phyloP scores from a whole-genome alignment of 768 basidiomycete genomes.

The Suillus bovinus region DNA sequence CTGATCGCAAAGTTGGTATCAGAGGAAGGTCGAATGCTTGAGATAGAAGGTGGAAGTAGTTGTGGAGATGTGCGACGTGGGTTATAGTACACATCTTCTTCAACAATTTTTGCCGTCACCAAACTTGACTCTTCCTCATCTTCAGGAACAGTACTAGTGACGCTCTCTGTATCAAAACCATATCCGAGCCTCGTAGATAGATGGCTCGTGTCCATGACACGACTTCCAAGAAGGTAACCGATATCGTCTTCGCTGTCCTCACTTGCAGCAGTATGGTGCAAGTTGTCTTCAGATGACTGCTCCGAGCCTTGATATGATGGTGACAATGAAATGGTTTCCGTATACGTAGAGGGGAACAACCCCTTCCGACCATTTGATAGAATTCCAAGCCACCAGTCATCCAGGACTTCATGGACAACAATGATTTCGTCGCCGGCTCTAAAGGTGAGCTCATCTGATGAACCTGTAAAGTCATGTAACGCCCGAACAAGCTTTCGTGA shows the following conservation, averaged over 20 bases:
- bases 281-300: conserved; percentile 29
- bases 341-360: conserved; percentile 80
- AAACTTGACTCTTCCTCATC: conserved; percentile 45
- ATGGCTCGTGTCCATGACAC: conserved; percentile 16
- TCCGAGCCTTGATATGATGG: conserved; percentile 28
- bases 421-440: conserved; percentile 71
- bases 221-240: conserved; percentile 10
- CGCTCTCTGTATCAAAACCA: conserved; percentile 38
- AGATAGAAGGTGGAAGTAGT: conserved; percentile 18
- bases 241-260: conserved; percentile 26
- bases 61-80: conserved; percentile 18
- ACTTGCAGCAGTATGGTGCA: conserved; percentile 11
- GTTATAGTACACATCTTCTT: conserved; percentile 23
- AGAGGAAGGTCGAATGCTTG: conserved; percentile 26
- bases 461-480: conserved; percentile 72
- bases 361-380: conserved; percentile 62
- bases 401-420: conserved; percentile 78
- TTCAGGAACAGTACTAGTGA: conserved; percentile 42
- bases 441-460: conserved; percentile 79
- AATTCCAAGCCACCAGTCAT: conserved; percentile 92
- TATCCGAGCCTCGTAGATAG: conserved; percentile 18
- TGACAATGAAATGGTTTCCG: conserved; percentile 41
- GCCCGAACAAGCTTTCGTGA: conserved; percentile 64
- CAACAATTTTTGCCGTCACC: conserved; percentile 31
- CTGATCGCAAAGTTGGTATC: conserved; percentile 32